These are phyloP conservation scores for Pharnaceum exiguum DNA, from an alignment of 148 eudicot species.

Conservation along the genomic window DNA sequence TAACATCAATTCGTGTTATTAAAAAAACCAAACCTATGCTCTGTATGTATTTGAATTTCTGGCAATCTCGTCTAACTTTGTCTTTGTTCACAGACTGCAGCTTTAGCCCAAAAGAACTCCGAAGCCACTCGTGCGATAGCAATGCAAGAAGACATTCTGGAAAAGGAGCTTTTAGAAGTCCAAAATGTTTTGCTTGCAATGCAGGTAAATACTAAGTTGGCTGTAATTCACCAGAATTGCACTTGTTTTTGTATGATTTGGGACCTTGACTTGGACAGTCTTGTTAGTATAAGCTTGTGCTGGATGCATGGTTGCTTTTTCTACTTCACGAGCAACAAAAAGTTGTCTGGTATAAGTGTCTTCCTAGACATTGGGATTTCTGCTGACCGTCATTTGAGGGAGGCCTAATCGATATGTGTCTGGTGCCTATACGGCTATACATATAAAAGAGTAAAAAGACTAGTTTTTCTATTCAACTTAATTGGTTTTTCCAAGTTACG, in stretches of 20 bases:
- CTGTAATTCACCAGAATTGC: background rate
- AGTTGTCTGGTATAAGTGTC: too few relatives aligned
- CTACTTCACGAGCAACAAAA: background rate
- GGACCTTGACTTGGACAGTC: background rate
- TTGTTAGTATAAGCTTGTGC: background rate
- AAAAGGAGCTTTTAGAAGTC: conserved; percentile 88
- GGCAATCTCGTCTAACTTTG: conserved; percentile 4
- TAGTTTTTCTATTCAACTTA: background rate
- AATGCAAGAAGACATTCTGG: conserved; percentile 61
- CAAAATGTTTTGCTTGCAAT: conserved; percentile 92
- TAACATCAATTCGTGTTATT: too few relatives aligned
- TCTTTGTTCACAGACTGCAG: conserved; percentile 61
- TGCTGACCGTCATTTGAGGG: too few relatives aligned
- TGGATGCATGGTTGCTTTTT: background rate
- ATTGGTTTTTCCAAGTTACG: background rate
- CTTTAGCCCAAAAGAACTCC: conserved; percentile 88
- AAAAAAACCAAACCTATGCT: too few relatives aligned
- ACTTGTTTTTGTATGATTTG: background rate
- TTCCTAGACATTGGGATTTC: too few relatives aligned
- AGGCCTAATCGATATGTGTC: too few relatives aligned
- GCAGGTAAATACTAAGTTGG: conserved; percentile 54
- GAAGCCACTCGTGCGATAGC: conserved; percentile 89
- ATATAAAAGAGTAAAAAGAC: background rate
- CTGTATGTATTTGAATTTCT: too few relatives aligned
- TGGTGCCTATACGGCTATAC: background rate